Evolutionary conservation across 2,329 filamentous ascomycete genomes (phyloP), one percentile per base, ranked within the genome.

Genomic region (Microdochium bolleyi): DNA sequence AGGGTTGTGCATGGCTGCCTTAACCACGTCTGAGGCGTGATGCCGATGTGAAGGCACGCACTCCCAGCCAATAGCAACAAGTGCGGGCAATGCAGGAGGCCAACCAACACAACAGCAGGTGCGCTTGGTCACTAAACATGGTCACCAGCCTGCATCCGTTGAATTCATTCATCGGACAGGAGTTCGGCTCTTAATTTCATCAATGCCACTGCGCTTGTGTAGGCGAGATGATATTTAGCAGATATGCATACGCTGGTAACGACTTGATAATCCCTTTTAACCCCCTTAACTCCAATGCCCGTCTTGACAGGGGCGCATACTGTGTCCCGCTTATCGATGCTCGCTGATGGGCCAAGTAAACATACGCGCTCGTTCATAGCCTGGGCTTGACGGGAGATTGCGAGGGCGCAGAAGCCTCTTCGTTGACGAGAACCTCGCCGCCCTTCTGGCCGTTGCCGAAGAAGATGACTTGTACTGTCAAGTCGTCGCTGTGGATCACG

Each of bases 381-480:
- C 66, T 71, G 13, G 70, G 62, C 57, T 67, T 67, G 51, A 63
- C 48, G 34, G 55, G 49, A 14, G 61, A 44, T 56, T 61, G 60
- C 50, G 73, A 72, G 2, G 75, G 68, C 38, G 87, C 89, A 55
- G 86, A 95, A 1, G 94, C 94, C 64, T 96, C 92, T 58, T 86
- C 77, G 70, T 97, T 99, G 54, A 95, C 69, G 4, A 86, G 81
- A 4, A 97, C 87, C 57, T 87, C 85, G 34, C 92, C 91, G 27
- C 80, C 87, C 66, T 85, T 85, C 51, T 85, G 75, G 34, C 86
- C 83, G 60, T 95, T 83, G 55, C 94, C 94, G 63, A 99, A 99
- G 79, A 99, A 99, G 64, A 99, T 95, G 56, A 99, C 94, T 69
- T 99, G 90, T 16, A 99, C 92, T 0, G 94, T 99, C 57, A 99